Conservation (phyloP, 2,329 filamentous ascomycete genomes). For the Colletotrichum tropicicola region DNA sequence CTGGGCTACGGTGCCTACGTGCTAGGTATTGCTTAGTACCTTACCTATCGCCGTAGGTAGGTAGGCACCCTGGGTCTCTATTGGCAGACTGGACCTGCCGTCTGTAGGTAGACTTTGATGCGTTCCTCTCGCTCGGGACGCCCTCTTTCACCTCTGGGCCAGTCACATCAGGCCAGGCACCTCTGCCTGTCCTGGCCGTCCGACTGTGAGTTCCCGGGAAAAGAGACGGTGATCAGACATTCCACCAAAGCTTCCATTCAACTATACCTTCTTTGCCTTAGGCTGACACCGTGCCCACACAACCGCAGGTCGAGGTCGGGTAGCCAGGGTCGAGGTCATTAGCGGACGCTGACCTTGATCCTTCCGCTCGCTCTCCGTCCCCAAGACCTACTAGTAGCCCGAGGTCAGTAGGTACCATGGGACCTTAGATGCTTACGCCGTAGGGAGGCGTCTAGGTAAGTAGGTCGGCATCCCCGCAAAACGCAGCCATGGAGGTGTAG, state of each 20-base stretch:
- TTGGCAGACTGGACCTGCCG: not conserved
- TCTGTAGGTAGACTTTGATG: conserved; percentile 9
- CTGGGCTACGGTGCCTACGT: too few species aligned
- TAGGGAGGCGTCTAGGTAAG: too few species aligned
- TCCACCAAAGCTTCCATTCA: conserved; percentile 5
- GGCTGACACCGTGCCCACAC: not conserved
- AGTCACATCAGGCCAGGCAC: conserved; percentile 16
- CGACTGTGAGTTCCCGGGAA: not conserved
- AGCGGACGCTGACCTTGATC: not conserved
- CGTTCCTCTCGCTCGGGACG: conserved; percentile 26
- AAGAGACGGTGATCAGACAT: conserved; percentile 21
- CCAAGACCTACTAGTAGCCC: too few species aligned
- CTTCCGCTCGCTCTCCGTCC: not conserved
- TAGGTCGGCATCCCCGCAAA: too few species aligned
- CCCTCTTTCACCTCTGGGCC: not conserved
- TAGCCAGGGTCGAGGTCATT: too few species aligned
- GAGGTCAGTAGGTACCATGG: too few species aligned
- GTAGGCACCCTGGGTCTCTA: not conserved
- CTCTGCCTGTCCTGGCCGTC: not conserved
- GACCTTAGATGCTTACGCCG: too few species aligned
- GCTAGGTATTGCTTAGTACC: too few species aligned
- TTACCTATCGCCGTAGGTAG: not conserved
- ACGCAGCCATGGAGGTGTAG: too few species aligned
- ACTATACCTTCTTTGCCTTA: not conserved
- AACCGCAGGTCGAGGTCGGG: not conserved